These are phyloP conservation scores for Sicyos baderoa DNA, from an alignment of 306 rosid species.

Conservation along the genomic window DNA sequence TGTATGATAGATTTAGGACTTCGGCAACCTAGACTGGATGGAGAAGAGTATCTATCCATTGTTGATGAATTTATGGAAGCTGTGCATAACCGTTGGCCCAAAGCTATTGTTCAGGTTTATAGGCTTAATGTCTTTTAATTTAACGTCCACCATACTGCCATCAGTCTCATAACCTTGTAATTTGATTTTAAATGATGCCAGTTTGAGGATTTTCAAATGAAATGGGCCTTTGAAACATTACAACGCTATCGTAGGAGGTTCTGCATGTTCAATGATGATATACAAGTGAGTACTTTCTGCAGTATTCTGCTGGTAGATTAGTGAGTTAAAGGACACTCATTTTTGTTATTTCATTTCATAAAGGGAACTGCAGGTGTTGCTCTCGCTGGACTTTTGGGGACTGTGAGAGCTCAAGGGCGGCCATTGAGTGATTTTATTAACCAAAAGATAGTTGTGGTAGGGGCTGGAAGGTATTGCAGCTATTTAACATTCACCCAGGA, in stretches of 20 bases:
- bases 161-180: slow-evolving; percentile 28
- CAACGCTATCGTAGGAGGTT: slow-evolving; percentile 82
- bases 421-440: slow-evolving; percentile 68
- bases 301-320: slow-evolving; percentile 17
- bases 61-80: slow-evolving; percentile 99
- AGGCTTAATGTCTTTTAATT: slow-evolving; percentile 22
- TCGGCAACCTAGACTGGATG: slow-evolving; percentile 96
- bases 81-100: slow-evolving; percentile 90
- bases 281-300: slow-evolving; percentile 60
- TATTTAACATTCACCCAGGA: slow-evolving; percentile 12
- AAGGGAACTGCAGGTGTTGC: slow-evolving; percentile 99
- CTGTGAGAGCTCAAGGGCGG: slow-evolving; percentile 92
- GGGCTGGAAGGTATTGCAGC: slow-evolving; percentile 87
- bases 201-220: slow-evolving; percentile 99
- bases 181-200: slow-evolving; percentile 29
- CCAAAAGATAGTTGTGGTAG: slow-evolving; percentile 94
- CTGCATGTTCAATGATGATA: slow-evolving; percentile 98
- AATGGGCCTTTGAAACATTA: slow-evolving; percentile 98
- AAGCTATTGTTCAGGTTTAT: slow-evolving; percentile 85
- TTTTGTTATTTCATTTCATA: slow-evolving; percentile 27
- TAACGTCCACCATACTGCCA: slow-evolving; percentile 18
- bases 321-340: background rate
- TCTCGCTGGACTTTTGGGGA: slow-evolving; percentile 92
- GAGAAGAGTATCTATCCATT: slow-evolving; percentile 84
- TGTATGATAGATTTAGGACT: slow-evolving; percentile 84